Evolutionary conservation across 768 basidiomycete genomes (phyloP).

Genomic region (Phanerodontia chrysosporium): DNA sequence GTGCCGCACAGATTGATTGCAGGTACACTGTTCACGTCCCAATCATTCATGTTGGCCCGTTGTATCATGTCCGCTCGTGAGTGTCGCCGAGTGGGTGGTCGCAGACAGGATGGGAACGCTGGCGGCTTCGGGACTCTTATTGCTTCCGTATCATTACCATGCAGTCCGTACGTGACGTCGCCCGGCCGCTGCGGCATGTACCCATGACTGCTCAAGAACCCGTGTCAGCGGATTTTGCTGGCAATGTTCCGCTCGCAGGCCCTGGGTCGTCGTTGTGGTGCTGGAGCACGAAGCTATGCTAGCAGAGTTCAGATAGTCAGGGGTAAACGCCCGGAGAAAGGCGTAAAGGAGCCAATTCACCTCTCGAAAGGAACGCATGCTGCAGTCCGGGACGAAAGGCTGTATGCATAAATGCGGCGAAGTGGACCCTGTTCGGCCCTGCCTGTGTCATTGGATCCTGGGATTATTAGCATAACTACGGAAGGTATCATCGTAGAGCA

Average conservation of each 20-base stretch:
- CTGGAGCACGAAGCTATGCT: no score
- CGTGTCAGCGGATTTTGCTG: no score
- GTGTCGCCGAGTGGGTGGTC: not conserved
- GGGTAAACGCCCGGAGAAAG: no score
- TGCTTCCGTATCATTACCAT: not conserved
- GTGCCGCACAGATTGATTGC: constrained; percentile 13
- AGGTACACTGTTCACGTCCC: not conserved
- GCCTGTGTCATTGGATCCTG: no score
- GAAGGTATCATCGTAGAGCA: not conserved
- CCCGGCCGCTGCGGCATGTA: not conserved
- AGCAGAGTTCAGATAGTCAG: no score
- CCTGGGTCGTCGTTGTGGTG: no score
- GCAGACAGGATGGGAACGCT: not conserved
- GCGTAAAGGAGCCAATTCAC: no score
- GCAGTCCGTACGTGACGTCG: not conserved
- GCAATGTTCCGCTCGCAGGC: no score
- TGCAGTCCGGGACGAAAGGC: no score
- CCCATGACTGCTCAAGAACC: not conserved
- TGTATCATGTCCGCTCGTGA: not conserved
- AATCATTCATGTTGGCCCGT: not conserved
- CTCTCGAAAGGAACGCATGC: no score
- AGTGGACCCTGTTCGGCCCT: no score
- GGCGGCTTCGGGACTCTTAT: not conserved
- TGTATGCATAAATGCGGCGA: no score
- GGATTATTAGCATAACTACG: not conserved